phyloP scores from a whole-genome alignment of 2,329 filamentous ascomycete genomes.

The Talaromyces sp. region DNA sequence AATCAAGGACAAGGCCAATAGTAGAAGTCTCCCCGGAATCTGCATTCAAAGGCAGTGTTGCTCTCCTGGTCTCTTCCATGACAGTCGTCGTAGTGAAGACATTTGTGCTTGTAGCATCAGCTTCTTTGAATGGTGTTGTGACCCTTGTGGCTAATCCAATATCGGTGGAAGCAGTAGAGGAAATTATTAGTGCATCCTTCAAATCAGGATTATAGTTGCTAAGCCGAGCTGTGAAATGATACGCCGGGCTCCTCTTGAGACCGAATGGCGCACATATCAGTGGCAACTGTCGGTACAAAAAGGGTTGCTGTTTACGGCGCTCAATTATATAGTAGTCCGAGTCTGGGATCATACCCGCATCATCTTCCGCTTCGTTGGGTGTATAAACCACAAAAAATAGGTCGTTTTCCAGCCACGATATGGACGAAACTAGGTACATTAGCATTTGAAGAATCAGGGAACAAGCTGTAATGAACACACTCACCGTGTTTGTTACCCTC shows the following conservation, averaged over 20 bases:
- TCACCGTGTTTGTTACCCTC: constrained; percentile 63
- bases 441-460: background rate
- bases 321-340: constrained; percentile 79
- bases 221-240: constrained; percentile 74
- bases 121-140: constrained; percentile 61
- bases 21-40: constrained; percentile 66
- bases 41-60: constrained; percentile 69
- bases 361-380: constrained; percentile 52
- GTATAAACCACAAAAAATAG: constrained; percentile 79
- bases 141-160: constrained; percentile 75
- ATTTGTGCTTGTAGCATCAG: constrained; percentile 55
- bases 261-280: constrained; percentile 73
- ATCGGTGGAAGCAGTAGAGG: constrained; percentile 75
- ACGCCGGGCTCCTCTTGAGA: constrained; percentile 62
- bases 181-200: constrained; percentile 75
- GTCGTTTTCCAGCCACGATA: constrained; percentile 86
- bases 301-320: constrained; percentile 59
- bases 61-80: constrained; percentile 69
- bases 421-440: constrained; percentile 59
- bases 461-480: constrained; percentile 25
- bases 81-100: constrained; percentile 72
- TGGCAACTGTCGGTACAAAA: constrained; percentile 69
- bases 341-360: constrained; percentile 51
- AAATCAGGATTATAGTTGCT: constrained; percentile 76
- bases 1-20: constrained; percentile 75